Evolutionary conservation across 176 grass and related monocot genomes (phyloP), one percentile per base, ranked within the genome.

Genomic region (Pontederia crassipes): DNA sequence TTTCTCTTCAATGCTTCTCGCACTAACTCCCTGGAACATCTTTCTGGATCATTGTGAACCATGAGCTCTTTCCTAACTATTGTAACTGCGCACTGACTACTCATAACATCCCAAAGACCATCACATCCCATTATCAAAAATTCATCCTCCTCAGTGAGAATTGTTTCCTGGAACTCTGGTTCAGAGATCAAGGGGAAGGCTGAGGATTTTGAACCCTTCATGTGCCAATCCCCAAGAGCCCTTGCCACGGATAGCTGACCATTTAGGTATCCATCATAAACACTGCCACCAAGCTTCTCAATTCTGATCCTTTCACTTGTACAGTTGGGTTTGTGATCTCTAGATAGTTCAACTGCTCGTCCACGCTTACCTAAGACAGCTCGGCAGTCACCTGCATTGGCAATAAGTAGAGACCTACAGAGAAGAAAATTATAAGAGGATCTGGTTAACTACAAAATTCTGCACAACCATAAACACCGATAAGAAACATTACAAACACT

Each of bases 41-140:
- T 56, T 20, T 56, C 54, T 3, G 54, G 54, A 56, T 56, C 54
- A 40, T 40, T 40, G 32, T 40, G 32, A 40, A 40, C 32, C 32
- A 40, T 40, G 32, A 40, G 32, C 32, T 40, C 32, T 40, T 40
- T 40, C 32, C 32, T 40, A 40, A 7, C 32, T 40, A 40, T 40
- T 40, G 32, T 40, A 40, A 40, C 32, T 40, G 32, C 32, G 32
- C 32, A 40, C 32, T 40, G 32, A 40, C 32, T 40, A 26, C 6
- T 56, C 54, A 56, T 56, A 9, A 56, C 54, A 56, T 56, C 54
- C 54, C 54, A 56, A 10, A 56, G 54, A 20, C 54, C 54, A 56
- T 95, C 57, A 95, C 91, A 73, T 95, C 91, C 91, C 91, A 95
- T 49, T 90, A 79, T n/a, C 91, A 57, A 95, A 65, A 95, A 95